Base-by-base conservation (phyloP, 805 yeast genomes). In the Cyberlindnera sargentensis region DNA sequence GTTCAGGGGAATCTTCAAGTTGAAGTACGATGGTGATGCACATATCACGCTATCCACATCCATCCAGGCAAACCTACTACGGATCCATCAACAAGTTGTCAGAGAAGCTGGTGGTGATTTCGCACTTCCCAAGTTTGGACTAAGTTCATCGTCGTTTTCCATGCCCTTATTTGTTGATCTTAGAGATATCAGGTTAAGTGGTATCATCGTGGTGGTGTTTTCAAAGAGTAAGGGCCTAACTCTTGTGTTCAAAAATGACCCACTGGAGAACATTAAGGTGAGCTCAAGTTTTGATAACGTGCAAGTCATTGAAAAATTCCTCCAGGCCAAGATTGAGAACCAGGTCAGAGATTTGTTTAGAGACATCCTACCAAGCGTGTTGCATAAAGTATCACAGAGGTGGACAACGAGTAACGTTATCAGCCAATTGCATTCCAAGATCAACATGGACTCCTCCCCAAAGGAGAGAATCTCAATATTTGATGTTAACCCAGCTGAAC, bases 281-380 rank as follows among this genome's bases (percentile, higher is more conserved):
- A 78, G 81, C 48, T 84, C 95, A 5, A 82, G 95, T n/a, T 88
- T 88, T 62, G 95, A 88, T 64, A 77, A 80, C 34, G 83, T 88
- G 36, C 84, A 83, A 40, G 89, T 89, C 1, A 76, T 88, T 53
- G 93, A 95, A n/a, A 75, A 78, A 46, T 84, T 86, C 52, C 64
- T 88, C 48, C 95, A 88, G 58, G 75, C 76, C 37, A 93, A 87
- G 58, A 88, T 88, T 47, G 95, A 88, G 58, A 73, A 70, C 42
- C 93, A 85, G 60, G 80, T 88, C 31, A 67, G 95, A 42, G 86
- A 82, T 41, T 67, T 88, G 48, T 88, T 88, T 64, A 71, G 93
- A 47, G 96, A 88, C 58, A 83, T 87, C 41, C 70, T 88, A 42
- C 96, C 96, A 2, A 78, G 87, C 8, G 77, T 87, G 37, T 70